Evolutionary conservation across 2,329 filamentous ascomycete species (phyloP), one percentile per base, ranked within the genome.

Genomic region (Alternaria arborescens): DNA sequence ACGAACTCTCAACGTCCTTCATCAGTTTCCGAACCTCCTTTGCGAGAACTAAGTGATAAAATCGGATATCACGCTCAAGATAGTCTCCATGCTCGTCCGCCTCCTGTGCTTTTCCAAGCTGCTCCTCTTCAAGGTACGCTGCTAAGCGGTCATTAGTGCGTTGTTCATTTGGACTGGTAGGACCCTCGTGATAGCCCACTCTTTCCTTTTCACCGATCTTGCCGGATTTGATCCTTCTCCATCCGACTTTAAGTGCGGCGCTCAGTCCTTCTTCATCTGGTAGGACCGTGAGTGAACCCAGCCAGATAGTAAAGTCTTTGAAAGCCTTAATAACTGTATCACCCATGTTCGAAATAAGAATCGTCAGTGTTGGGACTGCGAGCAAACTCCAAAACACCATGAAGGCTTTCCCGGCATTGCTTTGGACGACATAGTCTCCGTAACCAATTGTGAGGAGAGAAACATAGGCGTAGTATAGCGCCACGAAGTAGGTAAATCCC

Each of bases 371-470:
- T 0, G 85, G 85, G 0, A 87, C 80, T 0, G 85, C 85, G 8
- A 87, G 74, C 5, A 87, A 70, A 14, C 82, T 83, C 85, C 85
- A 87, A 61, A 87, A 82, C 1, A 87, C 83, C 66, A 86, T 87
- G 65, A 87, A 86, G 1, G 83, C 79, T 66, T 82, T 84, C 8
- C 83, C 83, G 12, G 82, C 79, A 62, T 86, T 86, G 52, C 79
- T 82, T 14, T 75, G 72, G 0, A 81, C 82, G 1, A 75, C 73
- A 22, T 80, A 76, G 63, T 86, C 84, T 28, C 85, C 85, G 62
- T 87, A 87, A 2, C 85, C 85, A 44, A 87, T 85, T 0, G 85
- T 87, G 26, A 86, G 69, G 11, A 87, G 79, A 5, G 80, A 81
- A 0, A 80, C 82, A 65, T 84, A 87, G 5, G 82, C 76, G 67